Percentiles rank a stretch among this genome's conserved stretches.
These are phyloP conservation scores for Euphorbia tirucalli DNA, from an alignment of 345 rosid genomes.

Conservation along the genomic window DNA sequence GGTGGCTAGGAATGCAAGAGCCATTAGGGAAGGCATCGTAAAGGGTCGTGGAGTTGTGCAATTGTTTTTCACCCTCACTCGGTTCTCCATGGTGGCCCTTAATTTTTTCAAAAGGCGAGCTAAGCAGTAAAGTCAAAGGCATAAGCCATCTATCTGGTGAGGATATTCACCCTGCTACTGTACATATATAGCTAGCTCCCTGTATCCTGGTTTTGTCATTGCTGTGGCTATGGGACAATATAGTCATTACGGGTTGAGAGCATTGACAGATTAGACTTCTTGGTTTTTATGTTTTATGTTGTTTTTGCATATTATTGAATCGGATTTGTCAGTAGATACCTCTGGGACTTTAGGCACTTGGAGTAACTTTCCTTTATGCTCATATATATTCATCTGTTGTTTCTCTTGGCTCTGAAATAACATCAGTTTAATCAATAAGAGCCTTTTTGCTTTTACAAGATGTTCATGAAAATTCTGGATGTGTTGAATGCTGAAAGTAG, in stretches of 20 bases:
- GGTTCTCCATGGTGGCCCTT: slow-evolving; percentile 43
- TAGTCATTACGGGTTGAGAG: not conserved
- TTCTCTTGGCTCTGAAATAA: not conserved
- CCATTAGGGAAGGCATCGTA: slow-evolving; percentile 56
- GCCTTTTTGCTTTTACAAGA: not conserved
- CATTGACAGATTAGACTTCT: not conserved
- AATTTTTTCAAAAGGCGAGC: slow-evolving; percentile 44
- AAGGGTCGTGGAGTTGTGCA: slow-evolving; percentile 63
- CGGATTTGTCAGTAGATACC: not conserved
- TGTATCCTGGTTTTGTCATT: slow-evolving; percentile 13
- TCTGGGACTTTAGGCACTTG: not conserved
- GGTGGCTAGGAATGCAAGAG: slow-evolving; percentile 58
- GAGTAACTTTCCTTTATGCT: not conserved
- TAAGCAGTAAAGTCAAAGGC: slow-evolving; percentile 34
- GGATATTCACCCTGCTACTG: slow-evolving; percentile 11
- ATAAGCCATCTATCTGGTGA: slow-evolving; percentile 29
- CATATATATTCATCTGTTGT: too few relatives aligned
- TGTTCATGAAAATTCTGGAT: not conserved
- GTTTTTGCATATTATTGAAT: not conserved
- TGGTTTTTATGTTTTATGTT: not conserved
- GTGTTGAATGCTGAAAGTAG: not conserved
- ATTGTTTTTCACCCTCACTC: slow-evolving; percentile 42
- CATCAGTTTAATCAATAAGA: not conserved
- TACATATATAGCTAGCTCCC: slow-evolving; percentile 2
- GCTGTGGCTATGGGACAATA: slow-evolving; percentile 8